Evolutionary conservation across 805 yeast species (phyloP).

Genomic region (Myxozyma udenii): DNA sequence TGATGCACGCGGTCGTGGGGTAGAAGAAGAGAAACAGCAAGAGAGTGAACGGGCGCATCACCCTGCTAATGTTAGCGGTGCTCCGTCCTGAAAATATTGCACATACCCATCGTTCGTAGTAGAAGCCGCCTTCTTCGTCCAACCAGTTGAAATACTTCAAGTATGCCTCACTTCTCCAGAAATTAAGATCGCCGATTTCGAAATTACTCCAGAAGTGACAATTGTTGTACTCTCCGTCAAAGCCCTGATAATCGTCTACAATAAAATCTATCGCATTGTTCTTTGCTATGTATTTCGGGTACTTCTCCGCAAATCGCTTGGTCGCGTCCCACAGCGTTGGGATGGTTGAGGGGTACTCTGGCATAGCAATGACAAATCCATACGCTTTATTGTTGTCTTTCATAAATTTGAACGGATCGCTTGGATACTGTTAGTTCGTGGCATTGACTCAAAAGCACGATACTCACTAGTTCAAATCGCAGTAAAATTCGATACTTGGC

Average conservation of each 20-base stretch:
- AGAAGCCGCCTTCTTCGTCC: conserved; percentile 64
- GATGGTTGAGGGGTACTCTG: conserved; percentile 67
- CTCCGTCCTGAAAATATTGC: conserved; percentile 66
- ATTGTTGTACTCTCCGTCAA: conserved; percentile 58
- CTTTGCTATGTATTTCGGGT: conserved; percentile 57
- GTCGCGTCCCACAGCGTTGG: conserved; percentile 75
- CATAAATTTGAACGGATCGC: conserved; percentile 80
- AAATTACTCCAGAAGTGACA: conserved; percentile 85
- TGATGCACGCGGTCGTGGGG: conserved; percentile 53
- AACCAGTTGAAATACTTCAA: conserved; percentile 52
- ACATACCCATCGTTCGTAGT: conserved; percentile 82
- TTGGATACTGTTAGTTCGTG: background rate
- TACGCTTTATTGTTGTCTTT: conserved; percentile 67
- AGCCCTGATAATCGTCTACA: conserved; percentile 62
- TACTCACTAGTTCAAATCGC: conserved; percentile 53
- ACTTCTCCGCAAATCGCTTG: conserved; percentile 55
- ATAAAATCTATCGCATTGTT: conserved; percentile 68
- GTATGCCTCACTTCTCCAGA: conserved; percentile 57
- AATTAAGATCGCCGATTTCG: conserved; percentile 60
- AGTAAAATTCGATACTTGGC: conserved; percentile 74
- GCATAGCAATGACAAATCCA: conserved; percentile 72
- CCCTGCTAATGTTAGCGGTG: conserved; percentile 65
- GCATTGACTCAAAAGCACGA: background rate
- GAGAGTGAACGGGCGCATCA: conserved; percentile 70
- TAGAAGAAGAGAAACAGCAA: conserved; percentile 58